A percentile compares a stretch with the other conserved stretches of the same genome.
Evolutionary conservation across 202 grass and related monocot genomes (phyloP).

Genomic region (Panicum virgatum): DNA sequence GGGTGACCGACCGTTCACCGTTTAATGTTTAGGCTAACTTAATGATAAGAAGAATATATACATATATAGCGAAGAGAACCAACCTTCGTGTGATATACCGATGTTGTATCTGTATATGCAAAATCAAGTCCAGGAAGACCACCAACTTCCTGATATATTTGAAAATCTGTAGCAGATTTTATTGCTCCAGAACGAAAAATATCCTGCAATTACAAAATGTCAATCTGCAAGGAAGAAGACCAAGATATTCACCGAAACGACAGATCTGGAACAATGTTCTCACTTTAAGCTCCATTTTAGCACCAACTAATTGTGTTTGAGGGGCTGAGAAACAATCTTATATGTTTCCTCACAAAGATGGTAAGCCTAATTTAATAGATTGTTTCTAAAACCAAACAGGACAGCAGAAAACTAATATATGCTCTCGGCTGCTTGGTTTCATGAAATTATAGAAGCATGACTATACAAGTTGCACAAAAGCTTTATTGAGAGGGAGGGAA

Average conservation of each 20-base stretch:
- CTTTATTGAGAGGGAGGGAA: background rate
- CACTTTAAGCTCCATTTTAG: background rate
- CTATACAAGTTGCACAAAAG: background rate
- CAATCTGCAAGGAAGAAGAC: constrained; percentile 4
- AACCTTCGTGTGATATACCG: constrained; percentile 99
- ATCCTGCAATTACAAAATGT: constrained; percentile 60
- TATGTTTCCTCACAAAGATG: background rate
- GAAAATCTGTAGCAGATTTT: constrained; percentile 97
- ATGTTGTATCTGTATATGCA: constrained; percentile 89
- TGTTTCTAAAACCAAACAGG: background rate
- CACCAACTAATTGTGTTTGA: constrained; percentile 24
- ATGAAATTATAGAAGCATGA: background rate
- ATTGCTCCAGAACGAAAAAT: constrained; percentile 86
- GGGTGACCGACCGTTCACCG: too few species aligned
- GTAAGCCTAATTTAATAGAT: background rate
- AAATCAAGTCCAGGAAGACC: constrained; percentile 94
- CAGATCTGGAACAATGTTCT: constrained; percentile 9
- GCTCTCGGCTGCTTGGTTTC: constrained; percentile 6
- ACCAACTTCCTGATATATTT: constrained; percentile 94
- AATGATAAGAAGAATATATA: too few species aligned
- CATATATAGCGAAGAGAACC: constrained; percentile 36
- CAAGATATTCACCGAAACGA: constrained; percentile 14
- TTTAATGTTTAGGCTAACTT: too few species aligned
- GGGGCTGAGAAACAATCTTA: constrained; percentile 16
- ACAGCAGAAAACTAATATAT: background rate